Evolutionary conservation across 306 rosid species (phyloP).

Genomic region (Castanopsis chinensis): DNA sequence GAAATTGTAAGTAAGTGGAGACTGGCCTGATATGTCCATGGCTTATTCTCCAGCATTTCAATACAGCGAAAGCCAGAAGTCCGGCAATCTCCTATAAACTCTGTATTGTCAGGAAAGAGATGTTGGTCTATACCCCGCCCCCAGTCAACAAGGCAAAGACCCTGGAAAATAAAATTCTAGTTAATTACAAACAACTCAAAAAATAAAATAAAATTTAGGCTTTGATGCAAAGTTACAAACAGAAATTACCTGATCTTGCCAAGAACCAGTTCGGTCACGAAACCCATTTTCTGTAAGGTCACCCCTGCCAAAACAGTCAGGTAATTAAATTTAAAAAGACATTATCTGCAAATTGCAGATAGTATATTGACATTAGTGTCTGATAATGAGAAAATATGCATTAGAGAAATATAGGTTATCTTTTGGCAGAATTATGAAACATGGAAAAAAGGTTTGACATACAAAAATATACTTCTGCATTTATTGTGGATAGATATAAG

Average conservation of each 20-base stretch:
- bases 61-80: conserved; percentile 95
- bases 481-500: not conserved
- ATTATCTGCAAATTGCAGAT: not conserved
- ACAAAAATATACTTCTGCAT: not conserved
- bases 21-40: conserved; percentile 88
- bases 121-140: conserved; percentile 88
- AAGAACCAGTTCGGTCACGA: conserved; percentile 59
- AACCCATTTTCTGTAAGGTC: conserved; percentile 57
- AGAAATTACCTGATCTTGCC: conserved; percentile 75
- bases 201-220: not conserved
- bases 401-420: not conserved
- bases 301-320: conserved; percentile 45
- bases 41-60: conserved; percentile 78
- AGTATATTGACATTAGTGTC: conserved; percentile 2
- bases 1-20: conserved; percentile 9
- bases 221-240: conserved; percentile 19
- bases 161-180: conserved; percentile 47
- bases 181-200: conserved; percentile 11
- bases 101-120: conserved; percentile 66
- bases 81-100: conserved; percentile 75
- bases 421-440: not conserved
- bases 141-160: conserved; percentile 98
- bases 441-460: not conserved
- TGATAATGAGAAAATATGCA: conserved; percentile 7
- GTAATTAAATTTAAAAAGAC: conserved; percentile 9